Evolutionary conservation across 495 filamentous ascomycete genomes (phyloP), one percentile per base, ranked within the genome.

Genomic region (Penicillium malachiteum): DNA sequence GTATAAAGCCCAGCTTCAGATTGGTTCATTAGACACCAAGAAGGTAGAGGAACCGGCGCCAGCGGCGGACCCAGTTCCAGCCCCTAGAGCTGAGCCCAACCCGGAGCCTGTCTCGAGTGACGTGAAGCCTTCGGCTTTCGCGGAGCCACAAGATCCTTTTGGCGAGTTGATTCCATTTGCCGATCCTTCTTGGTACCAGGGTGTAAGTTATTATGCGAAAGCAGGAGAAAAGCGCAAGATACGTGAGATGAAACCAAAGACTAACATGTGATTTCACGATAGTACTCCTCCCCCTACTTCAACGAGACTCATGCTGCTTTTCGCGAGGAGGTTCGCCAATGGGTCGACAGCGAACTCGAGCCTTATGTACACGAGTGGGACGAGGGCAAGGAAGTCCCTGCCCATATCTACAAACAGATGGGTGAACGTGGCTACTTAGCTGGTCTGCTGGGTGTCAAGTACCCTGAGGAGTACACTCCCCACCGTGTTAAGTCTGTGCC

Each of bases 231-330:
- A 10, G 30, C 21, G 7, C 10, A 33, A 14, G 9, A 10, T 5
- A 37, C 12, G 5, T 37, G 21, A 26, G 21, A 26, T 30, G 12
- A 40, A 43, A 7, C 14, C 14, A 26, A 32, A 31, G 13, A 32
- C 55, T 66, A 55, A 63, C 57, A 56, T n/a, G 52, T 40, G 3
- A 41, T 54, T 17, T 37, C 41, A 30, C 51, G 12, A 35, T 65
- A 96, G 91, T 91, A 96, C 71, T 87, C 96, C 78, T 97, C 94
- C 12, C 88, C 94, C 14, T 97, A 96, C 79, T 95, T 87, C 82
- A 96, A 96, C 73, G 84, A 96, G 70, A 83, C 91, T 9, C 94
- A 98, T 71, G 91, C 84, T 39, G 91, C 88, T 39, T 85, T 98
- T 41, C 90, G 94, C 52, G 86, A 80, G 55, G 94, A 98, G 78